Base-by-base conservation (phyloP, 2,329 filamentous ascomycete species). In the Chrysosporium queenslandicum region DNA sequence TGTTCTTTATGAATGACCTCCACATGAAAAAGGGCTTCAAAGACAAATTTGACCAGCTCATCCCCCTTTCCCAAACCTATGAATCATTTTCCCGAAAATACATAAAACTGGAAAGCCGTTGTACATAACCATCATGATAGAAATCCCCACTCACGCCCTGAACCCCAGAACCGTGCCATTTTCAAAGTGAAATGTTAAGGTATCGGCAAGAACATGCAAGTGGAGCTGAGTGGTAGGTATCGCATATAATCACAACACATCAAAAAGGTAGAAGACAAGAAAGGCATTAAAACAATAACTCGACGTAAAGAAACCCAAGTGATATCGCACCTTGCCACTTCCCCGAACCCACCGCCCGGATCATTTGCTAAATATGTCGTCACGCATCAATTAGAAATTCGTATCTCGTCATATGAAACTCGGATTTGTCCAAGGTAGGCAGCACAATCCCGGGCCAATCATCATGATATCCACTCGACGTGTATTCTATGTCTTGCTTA, bases 401-500 rank as follows among this genome's bases (percentile, higher is more conserved):
- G 25, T 49, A 49, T 49, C 46, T 49, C 46, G 37, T 49, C 23
- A 40, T 27, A 46, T 36, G 3, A 23, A 29, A 36, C 4, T 23
- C 23, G 18, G 8, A 5, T 9, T 43, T 25, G 32, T 4, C n/a
- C 40, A 29, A 43, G 21, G 14, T 16, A 29, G 21, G n/a, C 4
- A 8, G 16, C 23, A 4, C 14, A 32, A 30, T 20, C n/a, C n/a
- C 11, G 6, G 7, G 42, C 11, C 16, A 6, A 45, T 32, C 21
- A 21, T 46, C 27, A 34, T 21, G 29, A 12, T 46, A 46, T 30
- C 21, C 20, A 3, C 4, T 29, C 30, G 16, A 29, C 14, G 23
- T 27, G 3, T 12, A n/a, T 14, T 16, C 60, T 68, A 72, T 45
- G 71, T 73, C 69, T 77, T 89, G 75, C 85, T 92, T 68, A 95